Evolutionary conservation across 2,329 filamentous ascomycete species (phyloP).

Genomic region (Trichocomaceae sp.): DNA sequence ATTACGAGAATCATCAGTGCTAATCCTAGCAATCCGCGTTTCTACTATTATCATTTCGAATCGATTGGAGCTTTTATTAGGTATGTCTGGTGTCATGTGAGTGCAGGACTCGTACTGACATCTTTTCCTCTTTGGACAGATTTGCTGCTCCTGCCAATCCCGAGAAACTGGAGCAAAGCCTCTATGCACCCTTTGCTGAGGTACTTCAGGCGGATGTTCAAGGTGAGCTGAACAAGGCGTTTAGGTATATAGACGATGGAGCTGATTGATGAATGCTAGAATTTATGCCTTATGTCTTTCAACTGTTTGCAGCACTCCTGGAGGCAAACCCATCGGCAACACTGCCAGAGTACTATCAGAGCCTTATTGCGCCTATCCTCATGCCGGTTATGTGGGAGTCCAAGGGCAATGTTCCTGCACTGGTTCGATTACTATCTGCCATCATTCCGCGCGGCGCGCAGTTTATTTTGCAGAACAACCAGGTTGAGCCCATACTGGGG

Average conservation of each 20-base stretch:
- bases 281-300: slow-evolving; percentile 94
- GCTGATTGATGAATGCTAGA: slow-evolving; percentile 52
- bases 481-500: slow-evolving; percentile 80
- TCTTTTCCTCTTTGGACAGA: slow-evolving; percentile 24
- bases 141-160: slow-evolving; percentile 64
- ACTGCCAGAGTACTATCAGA: slow-evolving; percentile 73
- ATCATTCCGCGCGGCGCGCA: slow-evolving; percentile 72
- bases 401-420: slow-evolving; percentile 84
- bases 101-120: slow-evolving; percentile 12
- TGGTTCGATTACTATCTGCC: slow-evolving; percentile 74
- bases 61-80: slow-evolving; percentile 82
- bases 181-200: slow-evolving; percentile 76
- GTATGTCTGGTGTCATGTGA: slow-evolving; percentile 28
- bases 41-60: slow-evolving; percentile 99
- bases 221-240: slow-evolving; percentile 45
- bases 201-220: slow-evolving; percentile 78
- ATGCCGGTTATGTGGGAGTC: slow-evolving; percentile 83
- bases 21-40: slow-evolving; percentile 94
- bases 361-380: slow-evolving; percentile 70
- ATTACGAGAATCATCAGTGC: slow-evolving; percentile 89
- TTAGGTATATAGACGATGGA: slow-evolving; percentile 7
- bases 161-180: slow-evolving; percentile 66
- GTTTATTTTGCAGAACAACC: slow-evolving; percentile 68
- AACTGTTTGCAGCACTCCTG: slow-evolving; percentile 83
- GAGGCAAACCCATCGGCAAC: slow-evolving; percentile 76